Percentiles rank a stretch among this genome's conserved stretches.
These are phyloP conservation scores for Polyporus tsugae DNA, from an alignment of 1,284 basidiomycete genomes.

Conservation along the genomic window DNA sequence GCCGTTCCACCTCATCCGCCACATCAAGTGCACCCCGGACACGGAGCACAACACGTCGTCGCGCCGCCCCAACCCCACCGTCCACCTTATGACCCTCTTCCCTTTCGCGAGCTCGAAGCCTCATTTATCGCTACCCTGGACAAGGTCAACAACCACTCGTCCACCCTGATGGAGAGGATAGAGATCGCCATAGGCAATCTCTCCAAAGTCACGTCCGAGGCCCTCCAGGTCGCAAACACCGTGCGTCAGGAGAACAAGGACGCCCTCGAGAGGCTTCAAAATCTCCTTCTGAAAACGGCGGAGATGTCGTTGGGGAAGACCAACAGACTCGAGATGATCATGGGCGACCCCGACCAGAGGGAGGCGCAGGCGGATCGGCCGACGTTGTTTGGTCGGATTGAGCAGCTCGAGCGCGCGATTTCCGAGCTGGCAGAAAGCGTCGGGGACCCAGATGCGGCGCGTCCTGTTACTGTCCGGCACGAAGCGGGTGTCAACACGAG, in stretches of 20 bases:
- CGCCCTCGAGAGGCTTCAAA: constrained; percentile 13
- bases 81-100: not conserved
- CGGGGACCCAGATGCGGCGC: constrained; percentile 30
- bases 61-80: not conserved
- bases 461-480: constrained; percentile 22
- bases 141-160: constrained; percentile 4
- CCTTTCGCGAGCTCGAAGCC: constrained; percentile 17
- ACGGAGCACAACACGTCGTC: not conserved
- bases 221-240: constrained; percentile 13
- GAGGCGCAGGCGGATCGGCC: not conserved
- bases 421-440: constrained; percentile 26
- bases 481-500: constrained; percentile 28
- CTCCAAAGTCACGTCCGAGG: constrained; percentile 16
- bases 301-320: constrained; percentile 13
- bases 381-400: constrained; percentile 21
- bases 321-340: constrained; percentile 12
- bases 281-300: constrained; percentile 9
- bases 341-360: constrained; percentile 14
- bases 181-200: constrained; percentile 21
- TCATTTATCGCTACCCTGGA: constrained; percentile 9
- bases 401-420: constrained; percentile 24
- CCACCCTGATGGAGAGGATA: constrained; percentile 18
- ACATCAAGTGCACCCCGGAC: not conserved
- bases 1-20: not conserved
- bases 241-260: constrained; percentile 22